Evolutionary conservation across 441 rosid genomes (phyloP).

Genomic region (Aleurites moluccanus): DNA sequence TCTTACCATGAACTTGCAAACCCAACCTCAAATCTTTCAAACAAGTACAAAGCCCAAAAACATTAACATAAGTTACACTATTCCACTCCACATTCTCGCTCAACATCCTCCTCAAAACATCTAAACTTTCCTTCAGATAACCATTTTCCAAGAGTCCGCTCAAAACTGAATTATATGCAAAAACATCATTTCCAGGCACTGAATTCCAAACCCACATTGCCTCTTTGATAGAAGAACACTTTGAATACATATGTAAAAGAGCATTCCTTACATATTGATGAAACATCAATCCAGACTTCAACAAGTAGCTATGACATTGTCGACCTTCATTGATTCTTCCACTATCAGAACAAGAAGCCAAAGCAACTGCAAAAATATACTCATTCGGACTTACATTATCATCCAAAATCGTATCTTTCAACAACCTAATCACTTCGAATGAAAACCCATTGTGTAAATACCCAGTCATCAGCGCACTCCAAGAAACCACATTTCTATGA

Average conservation of each 20-base stretch:
- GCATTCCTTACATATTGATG: too few relatives aligned
- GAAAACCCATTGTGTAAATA: too few relatives aligned
- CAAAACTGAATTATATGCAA: conserved; percentile 56
- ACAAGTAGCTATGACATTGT: too few relatives aligned
- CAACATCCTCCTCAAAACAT: conserved; percentile 49
- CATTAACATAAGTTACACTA: conserved; percentile 45
- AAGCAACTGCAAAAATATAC: too few relatives aligned
- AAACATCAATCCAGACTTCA: too few relatives aligned
- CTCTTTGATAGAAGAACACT: too few relatives aligned
- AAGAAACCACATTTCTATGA: conserved; percentile 63
- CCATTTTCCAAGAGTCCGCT: conserved; percentile 56
- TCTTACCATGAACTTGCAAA: conserved; percentile 50
- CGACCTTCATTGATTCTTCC: too few relatives aligned
- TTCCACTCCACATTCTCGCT: conserved; percentile 46
- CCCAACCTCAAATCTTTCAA: conserved; percentile 56
- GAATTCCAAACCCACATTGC: conserved; percentile 43
- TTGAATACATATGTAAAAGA: too few relatives aligned
- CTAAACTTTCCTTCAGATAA: conserved; percentile 43
- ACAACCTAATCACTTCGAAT: conserved; percentile 60
- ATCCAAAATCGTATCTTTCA: too few relatives aligned
- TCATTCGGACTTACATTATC: too few relatives aligned
- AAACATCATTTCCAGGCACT: too few relatives aligned
- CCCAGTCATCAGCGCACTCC: conserved; percentile 69
- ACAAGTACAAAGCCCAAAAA: conserved; percentile 53
- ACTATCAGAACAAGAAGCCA: too few relatives aligned